A percentile compares a stretch with the other conserved stretches of the same genome.
Conservation (phyloP, 1,284 basidiomycete genomes). For the Austroboletus rostrupii region DNA sequence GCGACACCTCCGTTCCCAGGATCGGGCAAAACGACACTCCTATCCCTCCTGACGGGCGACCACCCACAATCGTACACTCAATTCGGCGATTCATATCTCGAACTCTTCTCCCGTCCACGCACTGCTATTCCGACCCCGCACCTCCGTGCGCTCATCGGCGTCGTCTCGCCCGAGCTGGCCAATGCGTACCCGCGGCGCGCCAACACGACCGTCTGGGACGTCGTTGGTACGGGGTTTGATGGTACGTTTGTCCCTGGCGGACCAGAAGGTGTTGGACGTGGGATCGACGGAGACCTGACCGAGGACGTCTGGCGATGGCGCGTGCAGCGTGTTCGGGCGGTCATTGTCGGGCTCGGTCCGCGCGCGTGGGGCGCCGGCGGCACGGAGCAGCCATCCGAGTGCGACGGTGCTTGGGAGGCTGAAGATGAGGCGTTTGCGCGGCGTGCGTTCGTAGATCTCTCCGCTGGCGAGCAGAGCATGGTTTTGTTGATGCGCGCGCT, state of each 20-base stretch:
- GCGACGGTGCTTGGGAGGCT: too few species aligned
- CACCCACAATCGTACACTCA: constrained; percentile 92
- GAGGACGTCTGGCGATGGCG: constrained; percentile 43
- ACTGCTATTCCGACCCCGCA: constrained; percentile 79
- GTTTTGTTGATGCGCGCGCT: constrained; percentile 83
- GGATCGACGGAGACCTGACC: constrained; percentile 29
- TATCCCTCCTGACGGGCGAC: constrained; percentile 70
- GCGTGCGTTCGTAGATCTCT: too few species aligned
- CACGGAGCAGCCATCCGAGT: too few species aligned
- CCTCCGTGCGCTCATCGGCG: too few species aligned
- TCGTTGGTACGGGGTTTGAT: constrained; percentile 81
- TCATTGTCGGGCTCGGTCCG: too few species aligned
- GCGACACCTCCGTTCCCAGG: too few species aligned
- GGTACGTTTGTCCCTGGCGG: constrained; percentile 67
- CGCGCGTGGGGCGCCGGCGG: constrained; percentile 10
- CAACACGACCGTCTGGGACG: constrained; percentile 71
- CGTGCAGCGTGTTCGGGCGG: constrained; percentile 38
- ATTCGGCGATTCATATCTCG: too few species aligned
- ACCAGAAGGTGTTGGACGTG: constrained; percentile 37
- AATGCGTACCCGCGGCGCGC: constrained; percentile 21
- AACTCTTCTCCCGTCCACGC: too few species aligned
- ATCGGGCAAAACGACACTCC: too few species aligned
- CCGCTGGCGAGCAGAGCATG: too few species aligned
- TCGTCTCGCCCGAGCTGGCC: too few species aligned
- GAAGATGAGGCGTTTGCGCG: too few species aligned